Evolutionary conservation across 2,329 filamentous ascomycete species (phyloP), one percentile per base, ranked within the genome.

Genomic region (Chaetomiaceae sp.): DNA sequence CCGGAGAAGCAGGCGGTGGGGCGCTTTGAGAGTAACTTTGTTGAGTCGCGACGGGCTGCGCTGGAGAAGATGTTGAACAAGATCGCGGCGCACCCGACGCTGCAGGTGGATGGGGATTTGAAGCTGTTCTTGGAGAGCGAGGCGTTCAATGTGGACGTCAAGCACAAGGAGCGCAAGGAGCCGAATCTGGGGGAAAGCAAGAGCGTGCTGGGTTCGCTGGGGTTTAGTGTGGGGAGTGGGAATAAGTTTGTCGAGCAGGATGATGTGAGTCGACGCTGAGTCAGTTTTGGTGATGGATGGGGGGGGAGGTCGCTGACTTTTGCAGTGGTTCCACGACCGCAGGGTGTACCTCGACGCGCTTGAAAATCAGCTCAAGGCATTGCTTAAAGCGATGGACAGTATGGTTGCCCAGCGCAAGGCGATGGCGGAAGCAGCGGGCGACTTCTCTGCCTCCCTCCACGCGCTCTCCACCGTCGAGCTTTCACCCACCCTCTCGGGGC

Each of bases 41-140:
- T 99, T 58, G 94, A 99, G 71, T 90, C 89, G 38, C 80, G 94
- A 64, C 82, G 94, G 62, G 88, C 90, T 57, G 94, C 94, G 13
- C 74, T 99, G 54, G 94, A 99, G 72, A 89, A 94, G 67, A 99
- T 99, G 94, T 76, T 96, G 50, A 97, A 96, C 80, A 97, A 96
- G 76, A 94, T 85, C 55, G 90, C 92, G 2, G 82, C 84, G 10
- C 94, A 99, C 68, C 86, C 90, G 7, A 88, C 90, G 30, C 76
- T 99, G 60, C 94, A 97, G 67, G 89, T 96, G 64, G 94, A 99
- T 66, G 85, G 82, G 5, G 94, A 99, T 66, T 73, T 99, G 57
- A 99, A 99, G 74, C 84, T 97, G 5, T 99, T 99, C 71, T 75
- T 99, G 13, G 94, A 99, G 71, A 97, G 91, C 66, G 94, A 99